Evolutionary conservation across 2,329 filamentous ascomycete genomes (phyloP).

Genomic region (Pestalotiopsis sp.): DNA sequence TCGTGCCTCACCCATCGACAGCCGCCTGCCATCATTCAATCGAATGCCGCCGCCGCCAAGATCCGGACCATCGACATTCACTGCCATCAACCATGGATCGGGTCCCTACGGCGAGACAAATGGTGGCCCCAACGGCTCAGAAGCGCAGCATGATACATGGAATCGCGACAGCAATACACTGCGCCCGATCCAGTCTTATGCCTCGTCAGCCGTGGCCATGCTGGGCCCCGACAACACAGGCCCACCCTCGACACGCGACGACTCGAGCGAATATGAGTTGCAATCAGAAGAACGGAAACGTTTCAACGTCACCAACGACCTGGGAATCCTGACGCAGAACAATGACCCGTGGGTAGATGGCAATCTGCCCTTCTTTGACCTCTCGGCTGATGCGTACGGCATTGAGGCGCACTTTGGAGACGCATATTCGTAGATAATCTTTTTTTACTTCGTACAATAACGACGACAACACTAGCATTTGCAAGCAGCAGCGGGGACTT

Average conservation of each 20-base stretch:
- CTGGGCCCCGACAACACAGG: neutral
- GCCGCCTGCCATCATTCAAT: slow-evolving; percentile 18
- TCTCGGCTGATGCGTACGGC: neutral
- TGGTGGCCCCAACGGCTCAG: neutral
- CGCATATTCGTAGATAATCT: slow-evolving; percentile 7
- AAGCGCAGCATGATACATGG: slow-evolving; percentile 8
- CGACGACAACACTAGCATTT: neutral
- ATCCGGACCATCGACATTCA: slow-evolving; percentile 38
- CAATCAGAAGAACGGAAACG: slow-evolving; percentile 8
- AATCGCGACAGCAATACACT: neutral
- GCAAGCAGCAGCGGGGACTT: slow-evolving; percentile 3
- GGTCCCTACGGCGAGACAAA: slow-evolving; percentile 4
- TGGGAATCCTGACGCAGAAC: slow-evolving; percentile 15
- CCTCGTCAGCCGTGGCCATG: slow-evolving; percentile 5
- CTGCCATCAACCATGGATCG: slow-evolving; percentile 36
- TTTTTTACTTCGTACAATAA: too few relatives aligned
- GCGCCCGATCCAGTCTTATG: slow-evolving; percentile 4
- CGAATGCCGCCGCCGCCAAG: slow-evolving; percentile 27
- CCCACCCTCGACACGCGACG: slow-evolving; percentile 1
- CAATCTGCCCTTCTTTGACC: slow-evolving; percentile 3
- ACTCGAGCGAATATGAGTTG: neutral
- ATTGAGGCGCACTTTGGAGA: neutral
- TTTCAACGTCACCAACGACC: slow-evolving; percentile 13
- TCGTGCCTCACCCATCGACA: slow-evolving; percentile 29
- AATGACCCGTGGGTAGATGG: slow-evolving; percentile 14